Conservation (phyloP, 2,329 filamentous ascomycete species). For the Mycocentrospora acerina region DNA sequence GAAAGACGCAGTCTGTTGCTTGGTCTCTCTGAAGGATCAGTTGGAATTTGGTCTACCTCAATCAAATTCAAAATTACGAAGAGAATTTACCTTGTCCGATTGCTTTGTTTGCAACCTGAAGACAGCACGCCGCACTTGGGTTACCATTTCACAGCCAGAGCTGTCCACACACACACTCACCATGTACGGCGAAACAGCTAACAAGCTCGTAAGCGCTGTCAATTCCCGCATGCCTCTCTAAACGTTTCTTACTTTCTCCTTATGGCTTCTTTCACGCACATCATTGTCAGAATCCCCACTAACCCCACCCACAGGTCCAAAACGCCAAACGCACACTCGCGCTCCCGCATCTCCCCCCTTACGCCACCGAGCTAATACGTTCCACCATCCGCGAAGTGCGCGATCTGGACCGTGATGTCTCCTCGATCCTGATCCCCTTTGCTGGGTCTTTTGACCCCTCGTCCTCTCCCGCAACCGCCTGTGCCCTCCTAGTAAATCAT, state of each 20-base stretch:
- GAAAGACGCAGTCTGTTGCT: no score
- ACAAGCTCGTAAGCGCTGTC: constrained; percentile 71
- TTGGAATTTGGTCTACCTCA: no score
- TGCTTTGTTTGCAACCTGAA: no score
- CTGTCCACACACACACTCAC: neutral
- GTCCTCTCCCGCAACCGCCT: constrained; percentile 79
- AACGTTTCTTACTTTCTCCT: neutral
- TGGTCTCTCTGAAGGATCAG: no score
- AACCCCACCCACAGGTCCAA: constrained; percentile 64
- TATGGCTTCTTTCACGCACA: neutral
- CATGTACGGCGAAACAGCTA: constrained; percentile 88
- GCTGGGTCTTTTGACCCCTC: constrained; percentile 83
- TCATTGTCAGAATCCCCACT: neutral
- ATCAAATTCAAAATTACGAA: no score
- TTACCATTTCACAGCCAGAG: no score
- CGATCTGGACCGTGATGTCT: constrained; percentile 85
- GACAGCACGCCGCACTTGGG: no score
- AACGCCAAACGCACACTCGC: constrained; percentile 94
- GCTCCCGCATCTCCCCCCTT: constrained; percentile 81
- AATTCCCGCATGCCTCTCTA: neutral
- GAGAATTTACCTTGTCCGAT: no score
- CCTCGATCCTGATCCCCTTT: constrained; percentile 77
- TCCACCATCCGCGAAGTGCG: constrained; percentile 87
- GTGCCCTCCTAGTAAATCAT: constrained; percentile 88
- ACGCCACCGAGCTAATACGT: constrained; percentile 89